Conservation (phyloP, 495 filamentous ascomycete genomes). For the Antarctomyces pellizariae region DNA sequence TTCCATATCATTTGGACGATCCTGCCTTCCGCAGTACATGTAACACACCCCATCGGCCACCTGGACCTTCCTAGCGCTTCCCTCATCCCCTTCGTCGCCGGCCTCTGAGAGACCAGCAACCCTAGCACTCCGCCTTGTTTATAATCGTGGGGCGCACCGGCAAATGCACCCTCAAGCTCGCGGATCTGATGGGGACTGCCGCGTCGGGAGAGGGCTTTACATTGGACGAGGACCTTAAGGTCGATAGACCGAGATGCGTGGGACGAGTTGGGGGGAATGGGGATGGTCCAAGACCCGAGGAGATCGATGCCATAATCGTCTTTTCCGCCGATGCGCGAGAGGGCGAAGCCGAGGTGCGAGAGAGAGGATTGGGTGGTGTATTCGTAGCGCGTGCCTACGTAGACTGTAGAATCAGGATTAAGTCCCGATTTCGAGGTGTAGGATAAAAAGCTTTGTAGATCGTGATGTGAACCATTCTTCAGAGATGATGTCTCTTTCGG, state of each 20-base stretch:
- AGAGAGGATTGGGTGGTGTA: constrained; percentile 52
- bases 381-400: constrained; percentile 41
- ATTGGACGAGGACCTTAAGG: constrained; percentile 55
- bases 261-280: constrained; percentile 20
- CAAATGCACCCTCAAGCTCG: constrained; percentile 68
- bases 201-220: constrained; percentile 40
- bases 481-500: no score
- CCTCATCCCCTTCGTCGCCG: constrained; percentile 29
- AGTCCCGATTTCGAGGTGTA: constrained; percentile 39
- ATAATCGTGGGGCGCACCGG: constrained; percentile 45
- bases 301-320: constrained; percentile 71
- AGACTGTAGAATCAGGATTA: constrained; percentile 24
- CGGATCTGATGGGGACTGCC: constrained; percentile 43
- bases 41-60: constrained; percentile 38
- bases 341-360: constrained; percentile 32
- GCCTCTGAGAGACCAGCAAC: constrained; percentile 27
- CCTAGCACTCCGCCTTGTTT: constrained; percentile 33
- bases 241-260: no score
- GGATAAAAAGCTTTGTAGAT: constrained; percentile 44
- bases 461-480: no score
- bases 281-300: constrained; percentile 53
- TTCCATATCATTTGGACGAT: constrained; percentile 54
- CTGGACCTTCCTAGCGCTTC: constrained; percentile 41
- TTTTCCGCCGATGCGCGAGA: constrained; percentile 48
- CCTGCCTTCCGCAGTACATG: constrained; percentile 22